Evolutionary conservation across 2,329 filamentous ascomycete genomes (phyloP).

Genomic region (Scopulariopsis brevicaulis): DNA sequence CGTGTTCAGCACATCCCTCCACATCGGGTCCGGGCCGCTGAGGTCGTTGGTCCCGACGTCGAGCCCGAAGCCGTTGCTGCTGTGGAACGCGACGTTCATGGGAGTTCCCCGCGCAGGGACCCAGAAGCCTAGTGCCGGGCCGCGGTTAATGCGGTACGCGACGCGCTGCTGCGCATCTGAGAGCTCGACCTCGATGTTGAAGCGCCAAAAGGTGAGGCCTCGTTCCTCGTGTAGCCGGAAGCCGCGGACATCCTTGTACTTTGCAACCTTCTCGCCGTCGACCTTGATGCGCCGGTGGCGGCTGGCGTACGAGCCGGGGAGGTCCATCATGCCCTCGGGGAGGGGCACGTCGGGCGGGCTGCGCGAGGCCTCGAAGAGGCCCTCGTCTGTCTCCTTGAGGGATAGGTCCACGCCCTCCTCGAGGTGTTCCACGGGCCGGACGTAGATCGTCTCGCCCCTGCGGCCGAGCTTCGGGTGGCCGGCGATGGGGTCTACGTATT

Average conservation of each 20-base stretch:
- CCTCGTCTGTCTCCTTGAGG: slow-evolving; percentile 64
- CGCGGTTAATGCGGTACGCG: slow-evolving; percentile 89
- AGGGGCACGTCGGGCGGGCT: slow-evolving; percentile 36
- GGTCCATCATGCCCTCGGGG: slow-evolving; percentile 30
- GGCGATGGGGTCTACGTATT: slow-evolving; percentile 82
- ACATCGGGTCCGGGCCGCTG: slow-evolving; percentile 88
- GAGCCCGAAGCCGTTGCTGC: slow-evolving; percentile 89
- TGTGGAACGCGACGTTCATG: slow-evolving; percentile 99
- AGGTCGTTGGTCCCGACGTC: slow-evolving; percentile 67
- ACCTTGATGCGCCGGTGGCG: slow-evolving; percentile 39
- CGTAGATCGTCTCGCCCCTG: slow-evolving; percentile 76
- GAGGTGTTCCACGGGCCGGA: slow-evolving; percentile 79
- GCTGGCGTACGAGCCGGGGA: slow-evolving; percentile 39
- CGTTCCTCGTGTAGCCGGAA: slow-evolving; percentile 74
- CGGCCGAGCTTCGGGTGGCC: slow-evolving; percentile 79
- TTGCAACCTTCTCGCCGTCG: slow-evolving; percentile 72
- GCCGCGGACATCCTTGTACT: slow-evolving; percentile 74
- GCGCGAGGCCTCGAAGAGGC: slow-evolving; percentile 63
- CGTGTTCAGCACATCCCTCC: slow-evolving; percentile 88
- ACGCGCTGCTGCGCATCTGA: slow-evolving; percentile 68
- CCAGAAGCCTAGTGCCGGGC: slow-evolving; percentile 86
- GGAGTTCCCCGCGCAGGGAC: slow-evolving; percentile 72
- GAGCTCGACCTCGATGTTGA: slow-evolving; percentile 89
- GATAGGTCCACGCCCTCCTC: slow-evolving; percentile 72
- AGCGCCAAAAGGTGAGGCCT: slow-evolving; percentile 92